These are phyloP conservation scores for Arxiozyma heterogenica DNA, from an alignment of 1,139 yeast species.

Conservation along the genomic window DNA sequence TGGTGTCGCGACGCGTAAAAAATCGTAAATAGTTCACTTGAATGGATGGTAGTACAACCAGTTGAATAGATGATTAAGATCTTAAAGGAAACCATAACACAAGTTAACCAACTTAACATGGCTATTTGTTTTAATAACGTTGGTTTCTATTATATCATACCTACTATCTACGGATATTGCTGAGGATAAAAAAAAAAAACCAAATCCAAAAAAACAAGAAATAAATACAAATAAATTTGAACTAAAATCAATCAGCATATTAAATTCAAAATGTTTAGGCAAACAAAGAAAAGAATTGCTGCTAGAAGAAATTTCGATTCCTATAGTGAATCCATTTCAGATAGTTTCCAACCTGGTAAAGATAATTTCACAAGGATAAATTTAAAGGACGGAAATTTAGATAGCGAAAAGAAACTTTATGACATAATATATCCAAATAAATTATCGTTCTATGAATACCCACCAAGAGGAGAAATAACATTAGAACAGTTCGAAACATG, in stretches of 20 bases:
- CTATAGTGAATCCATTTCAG: slow-evolving; percentile 7
- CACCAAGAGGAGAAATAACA: slow-evolving; percentile 80
- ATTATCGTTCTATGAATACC: slow-evolving; percentile 48
- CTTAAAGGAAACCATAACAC: background rate
- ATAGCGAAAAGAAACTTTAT: slow-evolving; percentile 24
- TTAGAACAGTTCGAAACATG: slow-evolving; percentile 86
- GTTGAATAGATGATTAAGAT: background rate
- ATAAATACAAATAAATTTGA: no score
- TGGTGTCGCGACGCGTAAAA: background rate
- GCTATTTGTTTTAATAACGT: background rate
- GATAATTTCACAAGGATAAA: slow-evolving; percentile 13
- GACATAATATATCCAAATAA: slow-evolving; percentile 28
- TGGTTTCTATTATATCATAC: no score
- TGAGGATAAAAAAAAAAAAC: no score
- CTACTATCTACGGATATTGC: background rate
- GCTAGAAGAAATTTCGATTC: slow-evolving; percentile 62
- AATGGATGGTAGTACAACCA: background rate
- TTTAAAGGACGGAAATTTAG: slow-evolving; percentile 10
- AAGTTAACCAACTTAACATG: background rate
- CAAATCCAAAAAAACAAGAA: no score
- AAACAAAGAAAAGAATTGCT: slow-evolving; percentile 63
- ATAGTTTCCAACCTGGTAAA: background rate
- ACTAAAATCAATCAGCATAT: no score
- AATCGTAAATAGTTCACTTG: background rate
- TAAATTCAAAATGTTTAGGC: slow-evolving; percentile 52